These are phyloP conservation scores for Phytophthora ohioensis DNA, from an alignment of 352 stramenopile species.

Conservation along the genomic window DNA sequence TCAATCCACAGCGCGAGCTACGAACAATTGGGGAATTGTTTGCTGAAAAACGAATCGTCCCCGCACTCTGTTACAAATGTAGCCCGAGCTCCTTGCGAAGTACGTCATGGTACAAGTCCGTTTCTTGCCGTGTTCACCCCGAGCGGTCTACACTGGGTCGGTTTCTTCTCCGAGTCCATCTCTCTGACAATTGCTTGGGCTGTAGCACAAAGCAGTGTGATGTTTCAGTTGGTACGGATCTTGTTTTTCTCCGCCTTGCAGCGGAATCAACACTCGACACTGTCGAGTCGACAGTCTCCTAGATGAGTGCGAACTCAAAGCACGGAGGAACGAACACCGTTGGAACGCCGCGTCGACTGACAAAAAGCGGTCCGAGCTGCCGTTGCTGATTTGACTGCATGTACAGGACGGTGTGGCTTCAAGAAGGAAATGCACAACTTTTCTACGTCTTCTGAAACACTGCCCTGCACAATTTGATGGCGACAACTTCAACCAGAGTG, in stretches of 20 bases:
- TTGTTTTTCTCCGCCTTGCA: neutral
- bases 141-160: neutral
- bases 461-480: too few relatives aligned
- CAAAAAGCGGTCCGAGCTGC: too few relatives aligned
- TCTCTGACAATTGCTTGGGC: neutral
- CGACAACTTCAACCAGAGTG: constrained; percentile 9
- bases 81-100: neutral
- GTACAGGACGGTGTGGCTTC: too few relatives aligned
- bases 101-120: neutral
- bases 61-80: neutral
- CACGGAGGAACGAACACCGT: too few relatives aligned
- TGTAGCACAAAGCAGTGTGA: neutral
- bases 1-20: neutral
- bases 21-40: neutral
- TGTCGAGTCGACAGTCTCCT: too few relatives aligned
- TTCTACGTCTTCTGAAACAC: too few relatives aligned
- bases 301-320: neutral
- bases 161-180: neutral
- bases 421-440: too few relatives aligned
- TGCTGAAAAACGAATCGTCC: neutral
- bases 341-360: too few relatives aligned
- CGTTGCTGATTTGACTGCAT: too few relatives aligned
- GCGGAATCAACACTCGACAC: neutral
- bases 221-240: neutral
- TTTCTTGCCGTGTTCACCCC: neutral